Base-by-base conservation (phyloP, 805 yeast species). In the Vanderwaltozyma yarrowii region DNA sequence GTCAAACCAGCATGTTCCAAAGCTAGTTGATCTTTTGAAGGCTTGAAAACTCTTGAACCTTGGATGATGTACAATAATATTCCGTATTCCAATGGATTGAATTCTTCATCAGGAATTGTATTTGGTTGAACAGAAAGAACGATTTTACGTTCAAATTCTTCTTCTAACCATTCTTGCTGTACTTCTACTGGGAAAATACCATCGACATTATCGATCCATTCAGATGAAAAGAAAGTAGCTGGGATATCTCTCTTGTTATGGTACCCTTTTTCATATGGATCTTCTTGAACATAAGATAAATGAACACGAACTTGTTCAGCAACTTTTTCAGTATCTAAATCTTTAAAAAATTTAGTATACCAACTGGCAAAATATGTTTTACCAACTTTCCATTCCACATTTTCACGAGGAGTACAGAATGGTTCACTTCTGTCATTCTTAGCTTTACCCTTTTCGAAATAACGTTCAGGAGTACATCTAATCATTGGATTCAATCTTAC, bases 401-500 rank as follows among this genome's bases (percentile, higher is more conserved):
- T 70, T 49, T 81, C 88, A 25, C 64, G 66, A 11, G 95, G 96
- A 16, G 83, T 73, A 59, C 96, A 86, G 59, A 85, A 83, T n/a
- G 96, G 96, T 36, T 67, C 92, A 29, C 86, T 73, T 1, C 64
- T 50, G 14, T 61, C 56, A 37, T 65, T 60, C 47, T 76, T 75
- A 23, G 76, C 78, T 27, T 66, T 42, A 8, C 88, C 89, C 53
- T 78, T 80, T 47, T 68, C 71, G 51, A 64, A 69, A 55, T 82
- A 86, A 34, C 72, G 61, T 38, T 80, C 80, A 2, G 96, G 96
- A 4, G 87, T 82, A 62, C 96, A 86, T 61, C 95, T 71, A 52
- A 84, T 71, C 35, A 86, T 58, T 0, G 96, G 96, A 52, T 79
- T 82, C 55, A 86, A 65, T 15, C 70, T 62, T 20, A 76, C 78